These are phyloP conservation scores for Pyrenopolyporus hunteri DNA, from an alignment of 495 filamentous ascomycete genomes.

Conservation along the genomic window DNA sequence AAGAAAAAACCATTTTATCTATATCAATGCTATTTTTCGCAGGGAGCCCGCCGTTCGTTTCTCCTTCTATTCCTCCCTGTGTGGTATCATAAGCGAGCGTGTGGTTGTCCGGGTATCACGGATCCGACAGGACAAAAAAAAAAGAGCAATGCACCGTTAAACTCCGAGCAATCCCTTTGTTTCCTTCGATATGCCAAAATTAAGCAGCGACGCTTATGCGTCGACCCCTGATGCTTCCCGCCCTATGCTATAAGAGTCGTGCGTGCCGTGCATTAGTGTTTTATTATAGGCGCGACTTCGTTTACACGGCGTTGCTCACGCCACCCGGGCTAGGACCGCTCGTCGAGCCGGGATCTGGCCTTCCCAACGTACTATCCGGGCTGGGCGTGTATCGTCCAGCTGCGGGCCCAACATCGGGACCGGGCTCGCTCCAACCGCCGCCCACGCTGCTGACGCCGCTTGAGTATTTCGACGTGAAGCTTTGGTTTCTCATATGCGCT, in stretches of 20 bases:
- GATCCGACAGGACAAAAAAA: constrained; percentile 22
- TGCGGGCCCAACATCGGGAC: constrained; percentile 56
- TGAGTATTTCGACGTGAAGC: constrained; percentile 54
- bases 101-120: constrained; percentile 26
- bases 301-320: constrained; percentile 52
- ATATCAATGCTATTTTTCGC: background rate
- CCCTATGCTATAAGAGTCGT: background rate
- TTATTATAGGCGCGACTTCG: background rate
- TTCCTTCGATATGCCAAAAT: constrained; percentile 22
- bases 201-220: constrained; percentile 17
- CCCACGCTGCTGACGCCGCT: constrained; percentile 50
- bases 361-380: constrained; percentile 24
- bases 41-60: background rate
- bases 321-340: constrained; percentile 40
- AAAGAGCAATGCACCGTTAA: constrained; percentile 30
- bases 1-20: background rate
- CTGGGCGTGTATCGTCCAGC: constrained; percentile 41
- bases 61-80: background rate
- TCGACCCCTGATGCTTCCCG: constrained; percentile 7
- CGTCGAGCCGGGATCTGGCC: constrained; percentile 14
- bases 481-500: constrained; percentile 41
- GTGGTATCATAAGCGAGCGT: constrained; percentile 36
- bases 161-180: constrained; percentile 25
- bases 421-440: constrained; percentile 60
- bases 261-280: background rate